Conservation (phyloP, 2,329 filamentous ascomycete genomes). For the Hymenoscyphus fraxineus region DNA sequence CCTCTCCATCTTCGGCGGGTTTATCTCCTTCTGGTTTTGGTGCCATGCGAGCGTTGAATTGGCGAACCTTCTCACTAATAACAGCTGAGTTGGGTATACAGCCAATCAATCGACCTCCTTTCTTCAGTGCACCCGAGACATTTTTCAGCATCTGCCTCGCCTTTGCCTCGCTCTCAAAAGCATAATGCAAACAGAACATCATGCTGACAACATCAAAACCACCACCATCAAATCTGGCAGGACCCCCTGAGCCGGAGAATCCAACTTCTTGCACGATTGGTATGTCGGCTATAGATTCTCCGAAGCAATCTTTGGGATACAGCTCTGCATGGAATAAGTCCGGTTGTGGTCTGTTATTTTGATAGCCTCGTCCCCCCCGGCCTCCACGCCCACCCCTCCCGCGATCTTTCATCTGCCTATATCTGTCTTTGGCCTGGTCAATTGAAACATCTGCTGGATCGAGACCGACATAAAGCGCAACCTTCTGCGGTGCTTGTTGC, state of each 20-base stretch:
- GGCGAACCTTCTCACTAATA: constrained; percentile 72
- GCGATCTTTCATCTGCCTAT: constrained; percentile 64
- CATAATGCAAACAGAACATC: constrained; percentile 99
- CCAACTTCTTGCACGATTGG: constrained; percentile 81
- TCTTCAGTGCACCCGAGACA: constrained; percentile 84
- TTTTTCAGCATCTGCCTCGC: constrained; percentile 90
- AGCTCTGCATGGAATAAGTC: constrained; percentile 82
- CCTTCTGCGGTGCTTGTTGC: constrained; percentile 85
- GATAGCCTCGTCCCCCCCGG: constrained; percentile 46
- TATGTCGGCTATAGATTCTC: constrained; percentile 75
- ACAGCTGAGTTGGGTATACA: constrained; percentile 97
- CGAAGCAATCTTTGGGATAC: constrained; percentile 87
- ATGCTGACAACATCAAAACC: constrained; percentile 96
- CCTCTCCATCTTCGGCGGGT: constrained; percentile 24
- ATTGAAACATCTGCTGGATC: constrained; percentile 93
- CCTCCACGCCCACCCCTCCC: constrained; percentile 51
- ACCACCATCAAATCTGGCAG: constrained; percentile 65
- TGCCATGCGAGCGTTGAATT: constrained; percentile 61
- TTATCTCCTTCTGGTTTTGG: constrained; percentile 39
- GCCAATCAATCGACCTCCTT: constrained; percentile 90
- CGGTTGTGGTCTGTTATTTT: constrained; percentile 45
- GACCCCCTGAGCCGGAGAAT: constrained; percentile 64
- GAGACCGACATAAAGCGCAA: constrained; percentile 90
- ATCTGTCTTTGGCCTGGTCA: constrained; percentile 82
- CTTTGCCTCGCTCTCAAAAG: constrained; percentile 89